phyloP scores from a whole-genome alignment of 148 eudicot genomes.

The Rhododendron vialii region DNA sequence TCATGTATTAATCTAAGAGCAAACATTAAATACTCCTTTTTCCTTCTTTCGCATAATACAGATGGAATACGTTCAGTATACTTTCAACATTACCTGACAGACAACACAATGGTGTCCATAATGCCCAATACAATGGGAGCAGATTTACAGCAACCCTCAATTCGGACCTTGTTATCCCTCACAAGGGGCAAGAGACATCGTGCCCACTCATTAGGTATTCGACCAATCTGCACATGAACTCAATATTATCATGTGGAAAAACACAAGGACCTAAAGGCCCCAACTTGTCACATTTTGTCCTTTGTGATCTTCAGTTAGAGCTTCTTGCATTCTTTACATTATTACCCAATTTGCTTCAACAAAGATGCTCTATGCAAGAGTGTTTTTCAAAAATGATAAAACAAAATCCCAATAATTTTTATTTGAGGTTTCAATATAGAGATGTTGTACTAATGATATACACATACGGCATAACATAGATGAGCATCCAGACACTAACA shows the following conservation, averaged over 20 bases:
- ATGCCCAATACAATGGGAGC: slow-evolving; percentile 75
- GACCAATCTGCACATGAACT: slow-evolving; percentile 62
- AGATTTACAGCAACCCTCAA: slow-evolving; percentile 71
- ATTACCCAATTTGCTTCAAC: background rate
- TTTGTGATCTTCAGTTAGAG: background rate
- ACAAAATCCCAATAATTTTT: background rate
- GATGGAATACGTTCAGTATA: background rate
- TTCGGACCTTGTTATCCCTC: slow-evolving; percentile 70
- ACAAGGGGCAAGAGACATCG: slow-evolving; percentile 83
- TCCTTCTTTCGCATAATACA: background rate
- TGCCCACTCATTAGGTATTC: slow-evolving; percentile 98
- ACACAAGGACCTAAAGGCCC: background rate
- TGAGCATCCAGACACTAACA: background rate
- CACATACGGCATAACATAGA: background rate
- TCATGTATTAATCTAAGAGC: background rate
- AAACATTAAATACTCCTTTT: background rate
- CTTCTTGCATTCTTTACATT: background rate
- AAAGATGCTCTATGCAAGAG: background rate
- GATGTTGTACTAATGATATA: background rate
- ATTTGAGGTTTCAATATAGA: background rate
- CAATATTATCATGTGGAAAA: background rate
- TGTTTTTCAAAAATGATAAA: background rate
- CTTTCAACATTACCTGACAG: slow-evolving; percentile 56
- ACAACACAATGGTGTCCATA: slow-evolving; percentile 72
- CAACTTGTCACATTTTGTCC: background rate